Base-by-base conservation (phyloP, 371 early-diverging fungal genomes). In the Sporodiniella umbellata region DNA sequence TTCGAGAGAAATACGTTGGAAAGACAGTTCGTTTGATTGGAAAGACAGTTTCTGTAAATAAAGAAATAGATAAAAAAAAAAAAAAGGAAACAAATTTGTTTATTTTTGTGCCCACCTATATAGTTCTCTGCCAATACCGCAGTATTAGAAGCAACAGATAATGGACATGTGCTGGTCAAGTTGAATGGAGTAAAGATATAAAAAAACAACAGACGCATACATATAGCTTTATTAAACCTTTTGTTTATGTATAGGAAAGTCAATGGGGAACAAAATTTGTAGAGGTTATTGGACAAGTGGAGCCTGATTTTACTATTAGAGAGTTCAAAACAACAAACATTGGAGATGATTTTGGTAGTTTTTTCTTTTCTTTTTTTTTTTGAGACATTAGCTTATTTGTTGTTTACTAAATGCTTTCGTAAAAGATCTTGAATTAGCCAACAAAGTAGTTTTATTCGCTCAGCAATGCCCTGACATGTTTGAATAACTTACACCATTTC, bases 51-150 rank as follows among this genome's bases (percentile, higher is more conserved):
- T 70, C 78, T 53, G 81, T 84, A n/a, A n/a, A n/a, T n/a, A n/a
- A n/a, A n/a, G n/a, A 78, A 63, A 63, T 24, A 50, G 10, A 10
- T 43, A 33, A 21, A 33, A 6, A 31, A n/a, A 11, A 8, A 21
- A 33, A 5, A 53, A 17, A 24, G 17, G 38, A 25, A 39, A 44
- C 33, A 43, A 35, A 24, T 51, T 37, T 8, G 12, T 18, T 47
- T 35, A 25, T 26, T 30, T 19, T 24, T 15, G 2, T 21, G n/a
- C n/a, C n/a, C n/a, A n/a, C n/a, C n/a, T 14, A 3, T 11, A 4
- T 61, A 82, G 83, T 69, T 76, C 44, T 65, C 73, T 51, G 83
- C 78, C 7, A 72, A 74, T 54, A 72, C 68, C 48, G 75, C 79
- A 52, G 62, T 77, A 46, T 42, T 82, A 17, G 65, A 67, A 42